Conservation (phyloP, 495 filamentous ascomycete genomes). For the Tuber brumale region DNA sequence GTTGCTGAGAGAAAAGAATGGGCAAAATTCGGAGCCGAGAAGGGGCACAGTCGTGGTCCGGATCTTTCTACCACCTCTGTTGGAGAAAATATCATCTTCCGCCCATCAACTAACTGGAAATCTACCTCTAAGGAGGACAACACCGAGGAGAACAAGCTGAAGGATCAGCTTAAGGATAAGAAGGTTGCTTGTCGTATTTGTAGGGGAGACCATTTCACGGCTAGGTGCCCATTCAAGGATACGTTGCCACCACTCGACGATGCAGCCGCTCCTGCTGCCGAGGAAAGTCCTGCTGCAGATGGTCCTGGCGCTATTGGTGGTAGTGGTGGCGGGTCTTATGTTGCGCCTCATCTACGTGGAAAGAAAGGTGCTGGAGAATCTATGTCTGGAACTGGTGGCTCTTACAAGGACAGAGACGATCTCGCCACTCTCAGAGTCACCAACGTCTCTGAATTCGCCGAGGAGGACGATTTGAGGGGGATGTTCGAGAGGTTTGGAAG, state of each 20-base stretch:
- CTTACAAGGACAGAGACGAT: conserved; percentile 88
- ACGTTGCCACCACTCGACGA: conserved; percentile 72
- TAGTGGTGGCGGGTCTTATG: conserved; percentile 66
- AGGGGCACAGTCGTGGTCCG: conserved; percentile 60
- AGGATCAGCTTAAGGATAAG: conserved; percentile 92
- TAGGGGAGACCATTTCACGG: conserved; percentile 96
- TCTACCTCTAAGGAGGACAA: conserved; percentile 74
- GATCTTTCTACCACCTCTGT: conserved; percentile 81
- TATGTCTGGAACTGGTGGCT: conserved; percentile 79
- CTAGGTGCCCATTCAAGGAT: conserved; percentile 76
- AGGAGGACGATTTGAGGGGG: conserved; percentile 87
- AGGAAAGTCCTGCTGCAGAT: conserved; percentile 51
- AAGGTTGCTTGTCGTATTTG: conserved; percentile 99
- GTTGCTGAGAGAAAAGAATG: conserved; percentile 88
- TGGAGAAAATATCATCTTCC: conserved; percentile 96
- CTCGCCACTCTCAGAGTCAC: conserved; percentile 92
- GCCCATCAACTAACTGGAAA: conserved; percentile 83
- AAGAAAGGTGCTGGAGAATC: conserved; percentile 67
- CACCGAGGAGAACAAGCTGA: conserved; percentile 71
- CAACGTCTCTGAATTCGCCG: conserved; percentile 96
- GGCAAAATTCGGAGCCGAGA: conserved; percentile 87
- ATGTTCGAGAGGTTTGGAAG: conserved; percentile 97
- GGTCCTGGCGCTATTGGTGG: conserved; percentile 50
- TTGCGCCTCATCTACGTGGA: conserved; percentile 83
- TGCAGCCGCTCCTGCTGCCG: conserved; percentile 43